Evolutionary conservation across 1,139 yeast species (phyloP).

Genomic region (Lodderomyces margitis): DNA sequence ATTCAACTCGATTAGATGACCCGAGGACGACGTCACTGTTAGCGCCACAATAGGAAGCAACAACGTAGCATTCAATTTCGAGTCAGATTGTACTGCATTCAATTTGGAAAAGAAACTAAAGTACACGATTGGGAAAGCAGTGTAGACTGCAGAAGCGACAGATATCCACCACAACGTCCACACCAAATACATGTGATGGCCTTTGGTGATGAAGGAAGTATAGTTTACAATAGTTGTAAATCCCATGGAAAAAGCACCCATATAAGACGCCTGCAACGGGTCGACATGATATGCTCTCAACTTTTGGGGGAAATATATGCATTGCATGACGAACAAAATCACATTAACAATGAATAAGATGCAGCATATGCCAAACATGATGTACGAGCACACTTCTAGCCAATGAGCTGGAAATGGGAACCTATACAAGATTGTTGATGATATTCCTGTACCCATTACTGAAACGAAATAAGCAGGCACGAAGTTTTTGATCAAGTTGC

Average conservation of each 20-base stretch:
- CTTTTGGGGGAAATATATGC: conserved; percentile 34
- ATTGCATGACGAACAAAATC: conserved; percentile 19
- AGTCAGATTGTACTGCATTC: conserved; percentile 19
- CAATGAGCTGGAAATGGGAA: conserved; percentile 67
- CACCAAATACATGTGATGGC: conserved; percentile 15
- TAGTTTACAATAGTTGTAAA: conserved; percentile 61
- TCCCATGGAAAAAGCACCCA: conserved; percentile 85
- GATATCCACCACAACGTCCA: conserved; percentile 28
- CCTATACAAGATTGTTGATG: conserved; percentile 54
- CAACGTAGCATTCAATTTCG: conserved; percentile 38
- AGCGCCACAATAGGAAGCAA: conserved; percentile 73
- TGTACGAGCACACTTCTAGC: conserved; percentile 56
- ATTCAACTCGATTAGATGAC: conserved; percentile 49
- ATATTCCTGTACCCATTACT: conserved; percentile 85
- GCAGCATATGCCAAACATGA: conserved; percentile 55
- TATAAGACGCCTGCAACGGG: conserved; percentile 52
- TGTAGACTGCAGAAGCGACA: conserved; percentile 47
- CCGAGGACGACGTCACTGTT: conserved; percentile 71
- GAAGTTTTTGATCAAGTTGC: conserved; percentile 32
- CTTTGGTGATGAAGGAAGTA: conserved; percentile 37
- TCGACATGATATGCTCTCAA: conserved; percentile 38
- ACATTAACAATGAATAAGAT: conserved; percentile 43
- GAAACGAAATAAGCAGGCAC: conserved; percentile 65
- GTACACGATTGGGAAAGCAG: conserved; percentile 57
- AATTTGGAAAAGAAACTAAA: conserved; percentile 36